A percentile compares a stretch with the other conserved stretches of the same genome.
Evolutionary conservation across 2,329 filamentous ascomycete species (phyloP).

Genomic region (Epichloe festucae): DNA sequence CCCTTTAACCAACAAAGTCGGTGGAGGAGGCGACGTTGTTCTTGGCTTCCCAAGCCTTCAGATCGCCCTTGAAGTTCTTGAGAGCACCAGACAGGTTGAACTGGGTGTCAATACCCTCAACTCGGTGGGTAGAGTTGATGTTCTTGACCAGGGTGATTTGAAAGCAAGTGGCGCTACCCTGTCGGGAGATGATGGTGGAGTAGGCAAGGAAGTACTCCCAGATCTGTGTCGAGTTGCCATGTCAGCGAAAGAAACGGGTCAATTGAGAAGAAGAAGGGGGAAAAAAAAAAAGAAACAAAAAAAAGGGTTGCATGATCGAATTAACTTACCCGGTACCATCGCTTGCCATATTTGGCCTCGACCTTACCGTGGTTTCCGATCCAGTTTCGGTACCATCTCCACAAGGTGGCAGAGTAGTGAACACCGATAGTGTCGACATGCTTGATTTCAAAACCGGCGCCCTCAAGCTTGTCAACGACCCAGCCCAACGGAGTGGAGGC

Average conservation of each 20-base stretch:
- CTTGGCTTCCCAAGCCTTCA: conserved; percentile 22
- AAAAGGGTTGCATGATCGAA: not conserved
- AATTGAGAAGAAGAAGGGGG: too few species aligned
- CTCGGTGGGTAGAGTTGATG: conserved; percentile 75
- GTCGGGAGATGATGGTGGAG: conserved; percentile 73
- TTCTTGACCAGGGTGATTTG: conserved; percentile 88
- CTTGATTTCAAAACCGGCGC: conserved; percentile 64
- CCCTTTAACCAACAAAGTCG: conserved; percentile 14
- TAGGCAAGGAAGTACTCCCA: conserved; percentile 90
- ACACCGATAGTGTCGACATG: conserved; percentile 84
- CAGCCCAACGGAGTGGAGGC: conserved; percentile 86
- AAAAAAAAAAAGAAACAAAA: not conserved
- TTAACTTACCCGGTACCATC: conserved; percentile 81
- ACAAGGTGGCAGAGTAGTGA: conserved; percentile 92
- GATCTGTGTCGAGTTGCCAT: conserved; percentile 38
- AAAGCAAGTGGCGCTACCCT: conserved; percentile 77
- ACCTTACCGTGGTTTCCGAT: conserved; percentile 87
- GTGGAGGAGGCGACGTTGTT: conserved; percentile 23
- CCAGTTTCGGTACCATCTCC: conserved; percentile 99
- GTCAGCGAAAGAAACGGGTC: not conserved
- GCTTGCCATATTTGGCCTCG: conserved; percentile 82
- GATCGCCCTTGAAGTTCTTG: conserved; percentile 22
- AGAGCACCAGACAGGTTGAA: conserved; percentile 54
- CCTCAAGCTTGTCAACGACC: conserved; percentile 75
- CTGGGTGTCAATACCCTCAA: conserved; percentile 62